Base-by-base conservation (phyloP, 1,284 basidiomycete genomes). In the Leccinum fuscescens region DNA sequence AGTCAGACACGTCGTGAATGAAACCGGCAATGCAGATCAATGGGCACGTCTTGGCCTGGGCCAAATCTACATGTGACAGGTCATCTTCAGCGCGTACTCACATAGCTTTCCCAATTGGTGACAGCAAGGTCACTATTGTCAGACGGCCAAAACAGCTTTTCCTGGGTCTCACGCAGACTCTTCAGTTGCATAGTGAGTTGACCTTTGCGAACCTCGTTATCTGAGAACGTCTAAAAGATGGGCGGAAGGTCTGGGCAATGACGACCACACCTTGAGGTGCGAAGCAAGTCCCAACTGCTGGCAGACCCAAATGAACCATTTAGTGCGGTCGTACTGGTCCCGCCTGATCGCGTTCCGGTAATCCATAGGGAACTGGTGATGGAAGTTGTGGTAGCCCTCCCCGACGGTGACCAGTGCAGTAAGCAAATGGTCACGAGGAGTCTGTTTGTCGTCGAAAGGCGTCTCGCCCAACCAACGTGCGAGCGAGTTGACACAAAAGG, bases 361-460 rank as follows among this genome's bases (percentile, higher is more conserved):
- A 77, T 97, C 94, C 90, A 92, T 92, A 9, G 92, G 92, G 84
- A 94, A 94, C 76, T 94, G 91, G 70, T 92, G 93, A 78, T 95
- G 93, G 85, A 97, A 97, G 79, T 97, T 96, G 83, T 96, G 94
- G 80, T 96, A 96, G 14, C 94, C 94, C 77, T 96, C 94, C 62
- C 94, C 94, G 70, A 95, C 87, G 31, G 94, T 96, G 62, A 86
- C 87, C 49, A 96, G 80, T 9, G 94, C 94, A 39, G 94, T 96
- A 71, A 95, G 75, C 68, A 95, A 78, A 77, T 94, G 92, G 76
- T 95, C 92, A 58, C 87, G 82, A 35, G 93, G 93, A n/a, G 93
- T 91, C 78, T 95, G 92, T 81, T 96, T 96, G 84, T 96, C 93
- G 77, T 96, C 94, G 71, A 95, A 96, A 22, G 93, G 92, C 27